phyloP scores from a whole-genome alignment of 208 protist species.

The Wallacemonas collosoma region DNA sequence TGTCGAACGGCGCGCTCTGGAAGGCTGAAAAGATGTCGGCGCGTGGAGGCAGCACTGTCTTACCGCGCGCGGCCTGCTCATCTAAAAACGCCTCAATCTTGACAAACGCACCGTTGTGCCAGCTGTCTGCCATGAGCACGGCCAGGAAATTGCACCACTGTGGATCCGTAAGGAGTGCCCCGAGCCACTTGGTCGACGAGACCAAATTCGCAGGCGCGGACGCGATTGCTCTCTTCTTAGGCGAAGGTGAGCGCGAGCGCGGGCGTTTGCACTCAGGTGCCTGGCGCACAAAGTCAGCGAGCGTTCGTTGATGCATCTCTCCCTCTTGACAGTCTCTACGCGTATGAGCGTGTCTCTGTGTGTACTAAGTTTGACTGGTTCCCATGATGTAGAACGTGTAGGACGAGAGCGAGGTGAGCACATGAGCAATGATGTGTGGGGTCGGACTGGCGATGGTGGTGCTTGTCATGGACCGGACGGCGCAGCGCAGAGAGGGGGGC shows the following conservation, averaged over 20 bases:
- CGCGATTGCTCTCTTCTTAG: background rate
- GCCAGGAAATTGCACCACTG: constrained; percentile 63
- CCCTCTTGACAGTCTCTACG: background rate
- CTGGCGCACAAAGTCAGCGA: constrained; percentile 25
- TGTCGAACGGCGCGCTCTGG: constrained; percentile 87
- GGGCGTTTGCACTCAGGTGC: constrained; percentile 1
- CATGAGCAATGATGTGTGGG: background rate
- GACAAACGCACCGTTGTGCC: constrained; percentile 44
- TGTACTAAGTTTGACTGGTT: background rate
- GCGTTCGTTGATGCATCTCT: constrained; percentile 27
- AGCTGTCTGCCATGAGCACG: constrained; percentile 45
- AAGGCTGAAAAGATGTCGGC: constrained; percentile 91
- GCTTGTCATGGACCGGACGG: no score
- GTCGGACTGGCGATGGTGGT: background rate
- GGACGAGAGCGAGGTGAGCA: background rate
- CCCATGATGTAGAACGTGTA: background rate
- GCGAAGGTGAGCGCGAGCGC: background rate
- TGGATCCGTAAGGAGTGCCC: constrained; percentile 41
- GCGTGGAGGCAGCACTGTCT: constrained; percentile 77
- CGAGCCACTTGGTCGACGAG: constrained; percentile 34
- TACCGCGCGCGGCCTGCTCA: constrained; percentile 32
- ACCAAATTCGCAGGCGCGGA: background rate
- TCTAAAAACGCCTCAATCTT: constrained; percentile 78
- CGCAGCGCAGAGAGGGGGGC: no score
- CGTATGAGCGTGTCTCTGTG: background rate